A percentile compares a stretch with the other conserved stretches of the same genome.
Conservation (phyloP, 1,284 basidiomycete genomes). For the Trichosporon coremiiforme region DNA sequence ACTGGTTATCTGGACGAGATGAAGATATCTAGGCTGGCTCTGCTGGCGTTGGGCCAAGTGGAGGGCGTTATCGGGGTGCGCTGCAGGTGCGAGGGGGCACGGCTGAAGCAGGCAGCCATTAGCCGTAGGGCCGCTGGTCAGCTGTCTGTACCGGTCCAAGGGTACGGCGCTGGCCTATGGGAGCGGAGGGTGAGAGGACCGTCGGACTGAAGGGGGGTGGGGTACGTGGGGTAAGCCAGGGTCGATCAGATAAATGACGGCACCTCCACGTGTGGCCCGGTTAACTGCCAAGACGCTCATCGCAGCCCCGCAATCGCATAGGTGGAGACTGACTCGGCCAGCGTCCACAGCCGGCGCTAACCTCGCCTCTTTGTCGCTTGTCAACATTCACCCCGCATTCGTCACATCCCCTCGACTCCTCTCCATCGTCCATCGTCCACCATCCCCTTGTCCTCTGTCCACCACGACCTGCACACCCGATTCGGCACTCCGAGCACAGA, state of each 20-base stretch:
- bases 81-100: not conserved
- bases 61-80: not conserved
- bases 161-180: not conserved
- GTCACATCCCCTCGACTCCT: not conserved
- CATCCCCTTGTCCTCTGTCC: not conserved
- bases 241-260: not conserved
- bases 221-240: conserved; percentile 11
- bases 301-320: conserved; percentile 1
- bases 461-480: not conserved
- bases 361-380: conserved; percentile 9
- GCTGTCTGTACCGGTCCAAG: not conserved
- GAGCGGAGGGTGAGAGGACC: not conserved
- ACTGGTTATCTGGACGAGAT: not conserved
- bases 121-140: not conserved
- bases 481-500: not conserved
- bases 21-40: no score
- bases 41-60: no score
- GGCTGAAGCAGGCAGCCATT: not conserved
- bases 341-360: not conserved
- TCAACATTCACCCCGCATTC: conserved; percentile 8
- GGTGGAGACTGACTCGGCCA: no score
- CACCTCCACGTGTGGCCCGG: not conserved
- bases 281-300: not conserved
- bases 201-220: not conserved
- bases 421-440: not conserved